Evolutionary conservation across 176 grass and related monocot genomes (phyloP).

Genomic region (Juncus inflexus): DNA sequence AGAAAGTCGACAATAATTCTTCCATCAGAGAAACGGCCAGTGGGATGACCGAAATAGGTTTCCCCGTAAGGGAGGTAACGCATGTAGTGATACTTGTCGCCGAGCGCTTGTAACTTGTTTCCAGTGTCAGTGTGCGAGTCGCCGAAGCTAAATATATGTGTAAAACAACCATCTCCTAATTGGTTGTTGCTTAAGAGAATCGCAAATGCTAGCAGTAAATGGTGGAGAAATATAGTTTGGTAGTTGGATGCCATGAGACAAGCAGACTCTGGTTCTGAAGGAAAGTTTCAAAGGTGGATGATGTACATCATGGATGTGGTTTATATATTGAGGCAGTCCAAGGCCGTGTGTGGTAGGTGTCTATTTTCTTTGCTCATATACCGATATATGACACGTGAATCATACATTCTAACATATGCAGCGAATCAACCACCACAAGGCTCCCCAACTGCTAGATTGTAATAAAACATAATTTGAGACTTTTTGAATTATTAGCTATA

Average conservation of each 20-base stretch:
- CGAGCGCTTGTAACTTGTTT: conserved; percentile 41
- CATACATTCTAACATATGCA: too few species aligned
- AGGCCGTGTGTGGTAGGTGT: too few species aligned
- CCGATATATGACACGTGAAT: too few species aligned
- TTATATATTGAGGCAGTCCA: too few species aligned
- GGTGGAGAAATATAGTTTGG: neutral
- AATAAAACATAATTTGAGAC: too few species aligned
- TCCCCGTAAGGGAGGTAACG: conserved; percentile 52
- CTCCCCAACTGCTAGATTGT: too few species aligned
- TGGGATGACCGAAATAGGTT: conserved; percentile 57
- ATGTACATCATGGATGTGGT: too few species aligned
- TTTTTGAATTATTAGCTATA: too few species aligned
- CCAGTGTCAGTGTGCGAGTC: conserved; percentile 83
- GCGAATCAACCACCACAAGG: too few species aligned
- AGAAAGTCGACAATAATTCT: conserved; percentile 85
- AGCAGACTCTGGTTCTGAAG: too few species aligned
- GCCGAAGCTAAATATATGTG: conserved; percentile 81
- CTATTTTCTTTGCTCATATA: too few species aligned
- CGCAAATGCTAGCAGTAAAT: neutral
- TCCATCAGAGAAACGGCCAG: conserved; percentile 63
- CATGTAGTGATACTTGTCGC: conserved; percentile 7
- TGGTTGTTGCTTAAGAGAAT: neutral
- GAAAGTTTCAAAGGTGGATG: too few species aligned
- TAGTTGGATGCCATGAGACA: neutral
- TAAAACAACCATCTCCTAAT: conserved; percentile 40